phyloP scores from a whole-genome alignment of 192 early-diverging fungal genomes.

The Spizellomyces punctatus region DNA sequence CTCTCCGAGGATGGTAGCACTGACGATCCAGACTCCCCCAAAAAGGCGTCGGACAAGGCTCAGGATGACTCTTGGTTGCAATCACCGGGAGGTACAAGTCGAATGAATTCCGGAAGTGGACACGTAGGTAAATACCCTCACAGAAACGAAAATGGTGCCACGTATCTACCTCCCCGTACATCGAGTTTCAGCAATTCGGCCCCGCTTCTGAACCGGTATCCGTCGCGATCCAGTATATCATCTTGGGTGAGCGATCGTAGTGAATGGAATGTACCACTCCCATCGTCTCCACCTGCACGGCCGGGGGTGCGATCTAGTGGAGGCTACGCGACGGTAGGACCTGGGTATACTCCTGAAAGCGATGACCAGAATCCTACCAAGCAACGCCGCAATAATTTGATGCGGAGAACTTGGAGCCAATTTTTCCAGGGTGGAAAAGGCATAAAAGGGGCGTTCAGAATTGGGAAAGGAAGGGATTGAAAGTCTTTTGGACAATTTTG shows the following conservation, averaged over 20 bases:
- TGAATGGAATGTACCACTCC: background rate
- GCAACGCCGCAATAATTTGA: slow-evolving; percentile 3
- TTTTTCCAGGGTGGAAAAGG: slow-evolving; percentile 15
- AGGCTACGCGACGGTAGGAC: slow-evolving; percentile 1
- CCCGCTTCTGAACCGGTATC: slow-evolving; percentile 25
- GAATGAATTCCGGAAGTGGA: no score
- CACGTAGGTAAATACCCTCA: no score
- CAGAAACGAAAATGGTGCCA: no score
- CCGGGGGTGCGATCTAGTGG: background rate
- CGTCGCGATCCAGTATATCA: slow-evolving; percentile 19
- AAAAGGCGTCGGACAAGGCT: no score
- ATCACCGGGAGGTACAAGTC: no score
- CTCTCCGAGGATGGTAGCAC: no score
- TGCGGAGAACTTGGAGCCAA: slow-evolving; percentile 27
- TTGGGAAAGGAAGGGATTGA: background rate
- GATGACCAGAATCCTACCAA: background rate
- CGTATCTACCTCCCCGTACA: no score
- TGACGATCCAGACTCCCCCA: no score
- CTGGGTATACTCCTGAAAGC: background rate
- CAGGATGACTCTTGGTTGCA: no score
- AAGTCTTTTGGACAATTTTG: background rate
- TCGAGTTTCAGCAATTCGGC: slow-evolving; percentile 1
- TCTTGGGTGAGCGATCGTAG: slow-evolving; percentile 23
- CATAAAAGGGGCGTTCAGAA: slow-evolving; percentile 12
- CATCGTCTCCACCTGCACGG: background rate